Base-by-base conservation (phyloP, 2,329 filamentous ascomycete species). In the Ceratocystis diversiconidia region DNA sequence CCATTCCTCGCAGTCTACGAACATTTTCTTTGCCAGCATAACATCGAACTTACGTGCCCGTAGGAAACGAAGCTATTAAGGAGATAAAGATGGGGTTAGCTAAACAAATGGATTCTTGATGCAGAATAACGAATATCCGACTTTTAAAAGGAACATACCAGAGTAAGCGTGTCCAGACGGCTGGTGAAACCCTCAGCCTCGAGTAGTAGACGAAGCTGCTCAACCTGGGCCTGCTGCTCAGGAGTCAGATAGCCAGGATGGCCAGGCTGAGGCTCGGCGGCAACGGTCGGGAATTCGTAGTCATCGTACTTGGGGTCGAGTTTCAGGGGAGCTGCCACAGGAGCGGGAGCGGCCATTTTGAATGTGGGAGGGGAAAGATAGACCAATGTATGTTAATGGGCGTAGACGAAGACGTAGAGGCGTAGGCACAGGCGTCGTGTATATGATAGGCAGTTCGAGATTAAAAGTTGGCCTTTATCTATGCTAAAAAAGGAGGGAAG, bases 31-130 rank as follows among this genome's bases (percentile, higher is more conserved):
- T 70, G 91, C 76, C 36, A 84, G 78, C 71, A 87, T 81, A 68
- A 96, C 89, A 76, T 96, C 88, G 76, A 96, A 99, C 81, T 97
- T 97, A 74, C 94, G 85, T 66, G 94, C 94, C 74, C 94, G 85
- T 72, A 99, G 80, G 79, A 96, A 96, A 74, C 92, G 87, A 74
- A 96, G 80, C 86, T 91, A 15, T 15, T 57, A 3, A 10, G 25
- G 15, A 22, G 17, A 28, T 1, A 32, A 44, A 43, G 41, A 25
- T 50, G 2, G 44, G 30, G 64, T 65, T 65, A 65, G 63, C 19
- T 41, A 28, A 30, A n/a, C 7, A 5, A 10, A 61, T 19, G 62
- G 65, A 55, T 64, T 64, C 65, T 15, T 50, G 46, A n/a, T 8
- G 5, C 19, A 22, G 46, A 19, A 7, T 2, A 25, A 22, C 1